A percentile compares a stretch with the other conserved stretches of the same genome.
These are phyloP conservation scores for Plantago elongata DNA, from an alignment of 257 asterid species.

Conservation along the genomic window DNA sequence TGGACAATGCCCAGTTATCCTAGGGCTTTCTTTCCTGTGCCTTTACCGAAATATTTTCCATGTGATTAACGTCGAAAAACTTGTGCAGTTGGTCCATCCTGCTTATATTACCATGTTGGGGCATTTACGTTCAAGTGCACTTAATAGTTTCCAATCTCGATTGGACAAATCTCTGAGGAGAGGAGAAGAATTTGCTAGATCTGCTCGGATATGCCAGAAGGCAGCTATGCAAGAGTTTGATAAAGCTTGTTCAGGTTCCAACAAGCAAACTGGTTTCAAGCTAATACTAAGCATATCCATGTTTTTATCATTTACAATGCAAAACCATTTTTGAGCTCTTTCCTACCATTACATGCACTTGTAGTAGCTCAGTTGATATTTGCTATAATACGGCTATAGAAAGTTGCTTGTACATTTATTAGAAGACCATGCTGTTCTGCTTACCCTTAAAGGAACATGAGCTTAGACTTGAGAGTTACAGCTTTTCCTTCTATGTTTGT, in stretches of 20 bases:
- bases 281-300: not conserved
- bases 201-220: slow-evolving; percentile 36
- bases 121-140: slow-evolving; percentile 40
- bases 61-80: slow-evolving; percentile 9
- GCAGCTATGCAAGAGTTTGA: slow-evolving; percentile 45
- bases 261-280: not conserved
- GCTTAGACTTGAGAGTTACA: too few relatives aligned
- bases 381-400: too few relatives aligned
- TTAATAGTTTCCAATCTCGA: slow-evolving; percentile 33
- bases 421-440: too few relatives aligned
- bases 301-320: not conserved
- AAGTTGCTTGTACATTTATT: too few relatives aligned
- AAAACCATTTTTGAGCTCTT: not conserved
- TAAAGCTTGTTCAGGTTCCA: slow-evolving; percentile 49
- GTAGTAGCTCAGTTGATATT: too few relatives aligned
- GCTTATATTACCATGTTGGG: slow-evolving; percentile 43
- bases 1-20: too few relatives aligned
- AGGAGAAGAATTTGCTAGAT: slow-evolving; percentile 52
- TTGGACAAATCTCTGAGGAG: slow-evolving; percentile 33
- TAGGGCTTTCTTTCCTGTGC: too few relatives aligned
- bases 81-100: slow-evolving; percentile 47
- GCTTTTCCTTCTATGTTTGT: too few relatives aligned
- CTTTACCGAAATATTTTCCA: not conserved
- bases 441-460: too few relatives aligned
- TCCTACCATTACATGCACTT: not conserved